phyloP scores from a whole-genome alignment of 495 filamentous ascomycete genomes.

The Hypoxylon rickii region DNA sequence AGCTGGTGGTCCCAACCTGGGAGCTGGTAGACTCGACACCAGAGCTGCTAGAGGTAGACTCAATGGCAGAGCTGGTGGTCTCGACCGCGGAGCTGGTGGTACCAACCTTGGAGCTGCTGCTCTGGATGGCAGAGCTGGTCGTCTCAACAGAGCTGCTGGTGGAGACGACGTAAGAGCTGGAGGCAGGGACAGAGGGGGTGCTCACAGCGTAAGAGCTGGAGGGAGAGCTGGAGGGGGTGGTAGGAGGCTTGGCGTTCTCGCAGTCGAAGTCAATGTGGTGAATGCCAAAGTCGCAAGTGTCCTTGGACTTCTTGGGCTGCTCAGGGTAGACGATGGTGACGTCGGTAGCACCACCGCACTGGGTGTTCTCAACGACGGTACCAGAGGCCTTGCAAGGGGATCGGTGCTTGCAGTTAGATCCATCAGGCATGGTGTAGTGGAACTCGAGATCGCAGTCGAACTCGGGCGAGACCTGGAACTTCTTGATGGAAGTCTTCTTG shows the following conservation, averaged over 20 bases:
- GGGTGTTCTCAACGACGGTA: conserved; percentile 72
- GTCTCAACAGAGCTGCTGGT: conserved; percentile 13
- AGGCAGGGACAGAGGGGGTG: conserved; percentile 10
- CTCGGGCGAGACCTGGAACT: conserved; percentile 72
- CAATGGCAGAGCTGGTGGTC: conserved; percentile 16
- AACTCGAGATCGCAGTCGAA: conserved; percentile 79
- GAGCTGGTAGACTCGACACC: not conserved
- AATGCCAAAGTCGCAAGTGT: conserved; percentile 70
- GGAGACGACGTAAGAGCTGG: conserved; percentile 15
- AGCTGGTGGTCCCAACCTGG: conserved; percentile 3
- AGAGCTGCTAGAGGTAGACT: conserved; percentile 11
- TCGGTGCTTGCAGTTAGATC: conserved; percentile 75
- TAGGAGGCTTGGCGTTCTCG: conserved; percentile 52
- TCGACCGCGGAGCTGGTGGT: conserved; percentile 12
- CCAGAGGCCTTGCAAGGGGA: conserved; percentile 65
- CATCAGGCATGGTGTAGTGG: conserved; percentile 81
- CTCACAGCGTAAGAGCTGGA: conserved; percentile 33
- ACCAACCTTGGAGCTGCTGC: conserved; percentile 1
- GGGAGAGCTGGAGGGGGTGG: conserved; percentile 33
- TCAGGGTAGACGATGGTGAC: conserved; percentile 76
- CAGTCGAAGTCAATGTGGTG: conserved; percentile 84
- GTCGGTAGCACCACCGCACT: conserved; percentile 87
- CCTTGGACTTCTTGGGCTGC: conserved; percentile 55
- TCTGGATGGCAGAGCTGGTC: conserved; percentile 16
- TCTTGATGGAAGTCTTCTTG: conserved; percentile 72